These are phyloP conservation scores for Stemphylium vesicarium DNA, from an alignment of 2,329 filamentous ascomycete species.

Conservation along the genomic window DNA sequence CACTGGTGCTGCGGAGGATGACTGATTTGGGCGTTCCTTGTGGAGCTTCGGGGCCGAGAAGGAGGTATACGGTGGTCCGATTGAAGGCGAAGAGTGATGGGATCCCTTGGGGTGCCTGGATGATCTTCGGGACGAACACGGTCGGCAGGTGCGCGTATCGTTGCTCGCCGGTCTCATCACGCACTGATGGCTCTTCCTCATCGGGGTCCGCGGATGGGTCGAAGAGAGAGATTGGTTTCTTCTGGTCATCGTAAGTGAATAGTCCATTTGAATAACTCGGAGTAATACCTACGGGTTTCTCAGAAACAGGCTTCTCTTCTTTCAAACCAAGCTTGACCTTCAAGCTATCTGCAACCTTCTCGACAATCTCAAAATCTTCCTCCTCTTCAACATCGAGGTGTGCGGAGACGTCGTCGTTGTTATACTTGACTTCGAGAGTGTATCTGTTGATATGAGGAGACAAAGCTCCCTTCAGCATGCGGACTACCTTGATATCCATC, in stretches of 20 bases:
- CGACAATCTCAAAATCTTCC: conserved; percentile 68
- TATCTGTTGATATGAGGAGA: conserved; percentile 71
- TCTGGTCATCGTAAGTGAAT: conserved; percentile 27
- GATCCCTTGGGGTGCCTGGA: conserved; percentile 70
- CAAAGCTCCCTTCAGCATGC: conserved; percentile 75
- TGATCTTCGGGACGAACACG: conserved; percentile 60
- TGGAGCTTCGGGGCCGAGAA: conserved; percentile 62
- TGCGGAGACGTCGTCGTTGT: conserved; percentile 21
- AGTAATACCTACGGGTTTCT: conserved; percentile 12
- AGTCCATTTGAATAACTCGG: not conserved
- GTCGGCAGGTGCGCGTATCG: conserved; percentile 61
- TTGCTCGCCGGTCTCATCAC: conserved; percentile 37
- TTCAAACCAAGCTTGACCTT: conserved; percentile 46
- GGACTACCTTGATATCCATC: conserved; percentile 71
- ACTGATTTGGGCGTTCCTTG: conserved; percentile 61
- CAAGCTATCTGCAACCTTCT: conserved; percentile 61
- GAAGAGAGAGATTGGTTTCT: conserved; percentile 66
- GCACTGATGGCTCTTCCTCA: conserved; percentile 35
- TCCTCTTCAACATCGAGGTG: conserved; percentile 19
- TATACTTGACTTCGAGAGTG: conserved; percentile 67
- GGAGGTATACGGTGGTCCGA: conserved; percentile 69
- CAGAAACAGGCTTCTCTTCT: conserved; percentile 15
- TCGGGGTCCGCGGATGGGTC: conserved; percentile 58
- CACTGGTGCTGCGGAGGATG: conserved; percentile 63
- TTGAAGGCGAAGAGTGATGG: conserved; percentile 71